phyloP scores from a whole-genome alignment of 2,329 filamentous ascomycete genomes.

The Conoideocrella luteorostrata region DNA sequence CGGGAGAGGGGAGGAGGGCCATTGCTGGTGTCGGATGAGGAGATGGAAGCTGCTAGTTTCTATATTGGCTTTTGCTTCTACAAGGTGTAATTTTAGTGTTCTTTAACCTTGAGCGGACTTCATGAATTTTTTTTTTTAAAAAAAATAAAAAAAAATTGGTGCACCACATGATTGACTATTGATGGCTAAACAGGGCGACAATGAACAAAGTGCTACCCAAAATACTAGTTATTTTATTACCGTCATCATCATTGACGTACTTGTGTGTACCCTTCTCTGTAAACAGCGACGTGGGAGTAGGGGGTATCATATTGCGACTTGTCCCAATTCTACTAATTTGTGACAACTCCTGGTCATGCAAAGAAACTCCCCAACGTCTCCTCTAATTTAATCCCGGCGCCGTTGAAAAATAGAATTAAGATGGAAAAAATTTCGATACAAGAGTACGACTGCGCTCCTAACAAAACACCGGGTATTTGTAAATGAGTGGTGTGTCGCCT shows the following conservation, averaged over 20 bases:
- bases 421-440: background rate
- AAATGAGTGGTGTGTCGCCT: conserved; percentile 6
- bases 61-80: conserved; percentile 97
- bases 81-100: conserved; percentile 57
- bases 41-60: conserved; percentile 87
- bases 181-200: background rate
- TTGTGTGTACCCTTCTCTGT: conserved; percentile 5
- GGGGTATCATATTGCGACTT: conserved; percentile 26
- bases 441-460: background rate
- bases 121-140: no score
- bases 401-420: background rate
- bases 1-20: conserved; percentile 60
- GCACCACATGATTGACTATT: no score
- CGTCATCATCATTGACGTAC: conserved; percentile 15
- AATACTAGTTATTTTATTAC: background rate
- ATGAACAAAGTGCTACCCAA: background rate
- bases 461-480: conserved; percentile 2
- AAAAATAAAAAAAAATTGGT: no score
- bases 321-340: conserved; percentile 2
- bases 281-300: conserved; percentile 4
- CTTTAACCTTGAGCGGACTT: no score
- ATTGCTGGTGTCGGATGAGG: conserved; percentile 71
- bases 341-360: conserved; percentile 18
- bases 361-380: conserved; percentile 6
- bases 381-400: background rate